phyloP scores from a whole-genome alignment of 495 filamentous ascomycete genomes.

The Penicillium soppii region DNA sequence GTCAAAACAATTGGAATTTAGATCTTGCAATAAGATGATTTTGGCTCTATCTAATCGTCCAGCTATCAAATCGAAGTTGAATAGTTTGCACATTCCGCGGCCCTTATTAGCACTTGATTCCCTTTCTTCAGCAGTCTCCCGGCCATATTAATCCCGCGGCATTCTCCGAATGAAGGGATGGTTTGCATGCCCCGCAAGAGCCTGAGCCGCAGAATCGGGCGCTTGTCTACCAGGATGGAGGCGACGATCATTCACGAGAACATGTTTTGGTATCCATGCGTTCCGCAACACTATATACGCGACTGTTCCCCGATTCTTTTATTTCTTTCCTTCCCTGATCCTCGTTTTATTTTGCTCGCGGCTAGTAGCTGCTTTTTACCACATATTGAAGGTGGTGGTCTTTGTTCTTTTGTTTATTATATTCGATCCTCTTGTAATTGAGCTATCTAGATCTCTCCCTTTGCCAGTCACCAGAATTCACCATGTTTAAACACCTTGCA shows the following conservation, averaged over 20 bases:
- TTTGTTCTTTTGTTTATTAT: too few species aligned
- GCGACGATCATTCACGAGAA: constrained; percentile 5
- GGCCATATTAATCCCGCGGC: neutral
- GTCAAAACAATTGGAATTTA: too few species aligned
- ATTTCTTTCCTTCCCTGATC: neutral
- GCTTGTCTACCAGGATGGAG: neutral
- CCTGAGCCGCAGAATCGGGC: neutral
- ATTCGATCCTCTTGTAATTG: neutral
- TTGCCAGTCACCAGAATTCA: neutral
- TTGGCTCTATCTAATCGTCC: neutral
- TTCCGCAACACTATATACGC: neutral
- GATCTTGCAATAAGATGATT: too few species aligned
- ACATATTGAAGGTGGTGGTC: neutral
- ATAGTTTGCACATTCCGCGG: neutral
- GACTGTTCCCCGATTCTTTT: neutral
- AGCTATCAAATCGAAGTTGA: neutral
- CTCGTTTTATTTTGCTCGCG: neutral
- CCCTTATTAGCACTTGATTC: neutral
- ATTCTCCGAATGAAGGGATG: constrained; percentile 8
- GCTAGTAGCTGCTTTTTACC: neutral
- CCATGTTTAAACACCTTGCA: constrained; percentile 31
- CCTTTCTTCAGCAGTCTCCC: neutral
- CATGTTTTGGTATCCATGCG: constrained; percentile 2
- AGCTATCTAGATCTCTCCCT: neutral
- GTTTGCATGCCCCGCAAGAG: constrained; percentile 5